Evolutionary conservation across 2,329 filamentous ascomycete species (phyloP).

Genomic region (Paraphaeosphaeria sporulosa): DNA sequence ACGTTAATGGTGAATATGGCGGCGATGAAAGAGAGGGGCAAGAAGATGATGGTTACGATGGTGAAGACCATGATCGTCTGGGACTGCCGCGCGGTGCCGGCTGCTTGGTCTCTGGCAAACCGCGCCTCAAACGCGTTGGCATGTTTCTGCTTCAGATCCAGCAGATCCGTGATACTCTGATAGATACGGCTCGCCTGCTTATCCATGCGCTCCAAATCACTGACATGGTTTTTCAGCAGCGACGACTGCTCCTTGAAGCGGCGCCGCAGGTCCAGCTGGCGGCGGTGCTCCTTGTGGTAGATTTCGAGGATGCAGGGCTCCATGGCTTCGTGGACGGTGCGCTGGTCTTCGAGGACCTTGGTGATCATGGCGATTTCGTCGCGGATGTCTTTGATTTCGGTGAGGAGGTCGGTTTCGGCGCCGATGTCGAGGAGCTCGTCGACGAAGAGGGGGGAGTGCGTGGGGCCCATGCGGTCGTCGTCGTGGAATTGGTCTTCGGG

Average conservation of each 20-base stretch:
- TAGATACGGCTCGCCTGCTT: slow-evolving; percentile 68
- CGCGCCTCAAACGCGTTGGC: slow-evolving; percentile 72
- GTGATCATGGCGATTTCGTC: slow-evolving; percentile 71
- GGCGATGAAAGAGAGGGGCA: slow-evolving; percentile 64
- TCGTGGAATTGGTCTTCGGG: slow-evolving; percentile 44
- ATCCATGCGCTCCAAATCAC: slow-evolving; percentile 70
- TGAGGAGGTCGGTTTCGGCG: slow-evolving; percentile 66
- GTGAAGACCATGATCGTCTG: slow-evolving; percentile 68
- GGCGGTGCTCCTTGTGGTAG: slow-evolving; percentile 45
- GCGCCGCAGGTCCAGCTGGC: slow-evolving; percentile 59
- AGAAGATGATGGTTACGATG: slow-evolving; percentile 65
- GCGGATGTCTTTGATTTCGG: slow-evolving; percentile 72
- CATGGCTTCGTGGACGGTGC: slow-evolving; percentile 57
- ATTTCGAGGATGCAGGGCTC: slow-evolving; percentile 53
- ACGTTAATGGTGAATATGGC: slow-evolving; percentile 65
- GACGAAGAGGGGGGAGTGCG: slow-evolving; percentile 55
- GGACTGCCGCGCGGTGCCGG: slow-evolving; percentile 64
- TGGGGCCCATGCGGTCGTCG: slow-evolving; percentile 34
- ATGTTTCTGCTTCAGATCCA: slow-evolving; percentile 74
- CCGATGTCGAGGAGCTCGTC: slow-evolving; percentile 67
- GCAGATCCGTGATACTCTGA: slow-evolving; percentile 65
- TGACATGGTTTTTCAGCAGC: slow-evolving; percentile 64
- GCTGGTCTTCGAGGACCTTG: slow-evolving; percentile 61
- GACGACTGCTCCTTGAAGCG: slow-evolving; percentile 65
- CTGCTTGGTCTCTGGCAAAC: slow-evolving; percentile 67